phyloP scores from a whole-genome alignment of 2,329 filamentous ascomycete species.

The Fusarium equiseti region DNA sequence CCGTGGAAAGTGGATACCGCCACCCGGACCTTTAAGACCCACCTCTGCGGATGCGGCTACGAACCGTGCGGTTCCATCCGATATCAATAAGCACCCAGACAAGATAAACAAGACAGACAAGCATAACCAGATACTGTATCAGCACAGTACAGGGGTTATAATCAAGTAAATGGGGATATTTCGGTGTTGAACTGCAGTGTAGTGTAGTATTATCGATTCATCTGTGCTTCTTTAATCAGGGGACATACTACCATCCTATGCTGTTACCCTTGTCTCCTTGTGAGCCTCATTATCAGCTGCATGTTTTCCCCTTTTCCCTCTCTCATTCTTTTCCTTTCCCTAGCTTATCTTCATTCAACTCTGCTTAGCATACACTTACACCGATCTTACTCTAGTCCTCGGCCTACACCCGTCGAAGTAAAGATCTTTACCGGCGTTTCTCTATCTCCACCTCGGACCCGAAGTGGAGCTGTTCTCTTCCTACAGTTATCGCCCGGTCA shows the following conservation, averaged over 20 bases:
- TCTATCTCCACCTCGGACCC: slow-evolving; percentile 31
- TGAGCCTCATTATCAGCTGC: slow-evolving; percentile 9
- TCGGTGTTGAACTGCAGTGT: slow-evolving; percentile 38
- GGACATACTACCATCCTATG: not conserved
- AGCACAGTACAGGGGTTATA: not conserved
- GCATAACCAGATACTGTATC: not conserved
- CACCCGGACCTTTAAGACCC: not conserved
- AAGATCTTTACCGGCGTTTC: not conserved
- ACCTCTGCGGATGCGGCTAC: slow-evolving; percentile 29
- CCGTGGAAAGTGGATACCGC: slow-evolving; percentile 25
- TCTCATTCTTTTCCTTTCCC: not conserved
- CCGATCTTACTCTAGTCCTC: not conserved
- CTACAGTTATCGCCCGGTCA: slow-evolving; percentile 31
- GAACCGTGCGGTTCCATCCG: slow-evolving; percentile 41
- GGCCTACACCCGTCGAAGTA: not conserved
- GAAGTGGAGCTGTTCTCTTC: slow-evolving; percentile 17
- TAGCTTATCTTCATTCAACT: not conserved
- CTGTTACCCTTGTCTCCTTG: slow-evolving; percentile 19
- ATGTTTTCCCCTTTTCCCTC: not conserved
- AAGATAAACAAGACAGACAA: not conserved
- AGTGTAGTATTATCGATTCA: slow-evolving; percentile 16
- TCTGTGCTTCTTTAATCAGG: slow-evolving; percentile 21
- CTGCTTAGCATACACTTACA: not conserved
- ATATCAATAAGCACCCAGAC: not conserved
- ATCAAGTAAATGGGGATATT: slow-evolving; percentile 40